Conservation (phyloP, 805 yeast species). For the Candida andamanensis region DNA sequence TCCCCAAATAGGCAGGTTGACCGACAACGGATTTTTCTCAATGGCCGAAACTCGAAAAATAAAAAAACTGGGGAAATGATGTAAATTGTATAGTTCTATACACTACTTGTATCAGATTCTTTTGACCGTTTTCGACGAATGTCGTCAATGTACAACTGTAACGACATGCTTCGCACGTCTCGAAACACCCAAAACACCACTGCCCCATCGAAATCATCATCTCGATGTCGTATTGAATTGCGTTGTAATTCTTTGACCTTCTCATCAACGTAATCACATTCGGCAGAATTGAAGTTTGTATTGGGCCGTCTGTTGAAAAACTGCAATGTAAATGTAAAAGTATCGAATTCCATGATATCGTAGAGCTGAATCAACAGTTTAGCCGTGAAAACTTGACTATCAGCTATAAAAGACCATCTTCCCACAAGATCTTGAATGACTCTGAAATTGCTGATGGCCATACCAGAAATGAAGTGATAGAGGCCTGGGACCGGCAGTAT, state of each 20-base stretch:
- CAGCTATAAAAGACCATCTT: slow-evolving; percentile 15
- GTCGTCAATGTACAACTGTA: slow-evolving; percentile 14
- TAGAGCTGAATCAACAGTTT: slow-evolving; percentile 13
- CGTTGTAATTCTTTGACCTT: slow-evolving; percentile 9
- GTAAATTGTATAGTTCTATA: too few species aligned
- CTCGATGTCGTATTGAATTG: slow-evolving; percentile 7
- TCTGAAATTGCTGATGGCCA: slow-evolving; percentile 18
- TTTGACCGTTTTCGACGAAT: too few species aligned
- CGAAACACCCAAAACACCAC: slow-evolving; percentile 20
- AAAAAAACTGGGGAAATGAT: too few species aligned
- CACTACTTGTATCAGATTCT: too few species aligned
- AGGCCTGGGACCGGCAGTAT: slow-evolving; percentile 19
- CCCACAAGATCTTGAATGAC: slow-evolving; percentile 12
- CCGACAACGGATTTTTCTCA: too few species aligned
- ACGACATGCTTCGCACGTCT: slow-evolving; percentile 18
- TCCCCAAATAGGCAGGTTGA: too few species aligned
- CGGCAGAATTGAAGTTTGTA: slow-evolving; percentile 5
- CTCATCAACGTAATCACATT: slow-evolving; percentile 4
- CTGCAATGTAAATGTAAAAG: slow-evolving; percentile 12
- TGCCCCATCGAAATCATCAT: slow-evolving; percentile 17
- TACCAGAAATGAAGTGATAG: slow-evolving; percentile 17
- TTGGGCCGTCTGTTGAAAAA: slow-evolving; percentile 11
- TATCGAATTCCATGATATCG: slow-evolving; percentile 18
- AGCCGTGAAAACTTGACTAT: slow-evolving; percentile 14
- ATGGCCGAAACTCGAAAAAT: too few species aligned